Conservation (phyloP, 306 rosid genomes). For the Alnus rubra region DNA sequence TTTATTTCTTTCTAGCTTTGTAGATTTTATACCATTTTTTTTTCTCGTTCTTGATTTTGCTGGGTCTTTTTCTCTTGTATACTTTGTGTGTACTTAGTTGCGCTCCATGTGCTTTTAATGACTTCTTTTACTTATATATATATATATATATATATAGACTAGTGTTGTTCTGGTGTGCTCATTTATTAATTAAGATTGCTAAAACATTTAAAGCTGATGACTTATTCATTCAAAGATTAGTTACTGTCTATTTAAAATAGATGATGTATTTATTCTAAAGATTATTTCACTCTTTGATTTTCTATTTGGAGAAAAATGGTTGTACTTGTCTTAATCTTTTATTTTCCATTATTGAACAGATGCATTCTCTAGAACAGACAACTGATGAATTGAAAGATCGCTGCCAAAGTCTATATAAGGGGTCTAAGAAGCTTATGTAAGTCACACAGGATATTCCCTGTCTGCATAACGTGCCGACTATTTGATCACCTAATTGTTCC, state of each 20-base stretch:
- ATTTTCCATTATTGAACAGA: slow-evolving; percentile 45
- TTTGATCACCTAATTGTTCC: slow-evolving; percentile 7
- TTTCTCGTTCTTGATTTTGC: no score
- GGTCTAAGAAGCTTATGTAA: slow-evolving; percentile 82
- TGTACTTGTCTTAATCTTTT: slow-evolving; percentile 5
- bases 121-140: no score
- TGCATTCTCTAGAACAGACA: slow-evolving; percentile 65
- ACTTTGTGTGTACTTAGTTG: no score
- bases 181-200: background rate
- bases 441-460: slow-evolving; percentile 31
- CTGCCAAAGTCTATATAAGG: slow-evolving; percentile 65
- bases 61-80: no score
- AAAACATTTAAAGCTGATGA: background rate
- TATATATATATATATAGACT: no score
- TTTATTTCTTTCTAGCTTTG: background rate
- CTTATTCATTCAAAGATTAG: no score
- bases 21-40: no score
- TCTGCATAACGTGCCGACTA: slow-evolving; percentile 9
- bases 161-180: no score
- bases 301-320: background rate
- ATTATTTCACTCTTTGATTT: background rate
- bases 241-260: background rate
- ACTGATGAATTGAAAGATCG: slow-evolving; percentile 78
- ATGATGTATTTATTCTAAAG: background rate
- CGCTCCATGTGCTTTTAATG: no score